Conservation (phyloP, 163 green algal genomes). For the Prototheca cutis region DNA sequence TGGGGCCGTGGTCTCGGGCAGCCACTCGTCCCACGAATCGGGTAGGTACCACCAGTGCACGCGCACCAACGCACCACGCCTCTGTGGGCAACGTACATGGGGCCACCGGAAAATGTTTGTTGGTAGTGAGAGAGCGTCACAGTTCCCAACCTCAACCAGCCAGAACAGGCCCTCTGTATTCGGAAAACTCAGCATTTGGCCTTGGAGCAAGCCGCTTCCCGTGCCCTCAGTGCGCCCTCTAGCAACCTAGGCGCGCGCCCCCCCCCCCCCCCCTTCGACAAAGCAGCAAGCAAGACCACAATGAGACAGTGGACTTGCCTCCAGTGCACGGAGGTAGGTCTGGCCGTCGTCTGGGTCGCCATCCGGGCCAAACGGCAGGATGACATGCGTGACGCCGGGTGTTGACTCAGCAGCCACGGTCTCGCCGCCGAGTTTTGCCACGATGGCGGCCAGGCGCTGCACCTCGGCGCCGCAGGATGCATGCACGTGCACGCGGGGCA, state of each 20-base stretch:
- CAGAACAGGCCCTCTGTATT: too few relatives aligned
- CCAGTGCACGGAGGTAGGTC: slow-evolving; percentile 46
- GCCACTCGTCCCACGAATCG: slow-evolving; percentile 75
- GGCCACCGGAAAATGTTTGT: background rate
- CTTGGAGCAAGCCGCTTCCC: too few relatives aligned
- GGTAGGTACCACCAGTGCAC: slow-evolving; percentile 82
- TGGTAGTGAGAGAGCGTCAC: too few relatives aligned
- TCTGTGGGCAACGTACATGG: slow-evolving; percentile 18
- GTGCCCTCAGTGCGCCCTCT: too few relatives aligned
- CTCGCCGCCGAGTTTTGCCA: slow-evolving; percentile 39
- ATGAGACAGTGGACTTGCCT: too few relatives aligned
- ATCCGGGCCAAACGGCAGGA: slow-evolving; percentile 51
- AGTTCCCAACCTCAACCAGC: too few relatives aligned
- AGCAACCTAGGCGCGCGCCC: too few relatives aligned
- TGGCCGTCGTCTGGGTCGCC: slow-evolving; percentile 60
- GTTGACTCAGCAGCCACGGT: slow-evolving; percentile 31
- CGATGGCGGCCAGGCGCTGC: slow-evolving; percentile 27
- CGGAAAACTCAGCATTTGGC: too few relatives aligned
- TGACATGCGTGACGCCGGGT: slow-evolving; percentile 52
- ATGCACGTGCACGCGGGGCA: slow-evolving; percentile 40
- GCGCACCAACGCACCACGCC: slow-evolving; percentile 21
- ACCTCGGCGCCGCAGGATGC: slow-evolving; percentile 18
- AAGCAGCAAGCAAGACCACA: too few relatives aligned
- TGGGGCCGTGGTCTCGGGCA: slow-evolving; percentile 38
- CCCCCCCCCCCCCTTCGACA: too few relatives aligned